These are phyloP conservation scores for Gymnopilus junonius DNA, from an alignment of 768 basidiomycete species.

Conservation along the genomic window DNA sequence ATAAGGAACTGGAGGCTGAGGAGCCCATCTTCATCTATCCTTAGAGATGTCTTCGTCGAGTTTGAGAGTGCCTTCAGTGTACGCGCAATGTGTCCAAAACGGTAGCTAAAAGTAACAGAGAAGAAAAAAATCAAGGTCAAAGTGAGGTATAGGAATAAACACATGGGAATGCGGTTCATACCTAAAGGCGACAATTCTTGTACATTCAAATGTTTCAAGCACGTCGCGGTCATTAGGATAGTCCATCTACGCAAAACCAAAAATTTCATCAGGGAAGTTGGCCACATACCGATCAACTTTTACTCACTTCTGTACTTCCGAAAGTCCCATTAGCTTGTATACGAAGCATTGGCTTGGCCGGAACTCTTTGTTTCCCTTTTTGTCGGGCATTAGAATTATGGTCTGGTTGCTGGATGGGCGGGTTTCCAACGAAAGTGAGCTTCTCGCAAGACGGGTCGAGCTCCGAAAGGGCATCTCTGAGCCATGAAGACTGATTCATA, in stretches of 20 bases:
- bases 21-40: conserved; percentile 83
- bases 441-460: conserved; percentile 88
- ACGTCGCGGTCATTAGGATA: conserved; percentile 94
- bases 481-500: conserved; percentile 75
- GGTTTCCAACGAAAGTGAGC: conserved; percentile 82
- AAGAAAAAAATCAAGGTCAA: neutral
- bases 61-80: conserved; percentile 77
- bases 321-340: conserved; percentile 83
- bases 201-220: conserved; percentile 88
- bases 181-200: conserved; percentile 70
- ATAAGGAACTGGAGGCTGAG: conserved; percentile 92
- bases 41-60: conserved; percentile 86
- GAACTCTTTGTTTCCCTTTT: conserved; percentile 20
- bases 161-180: conserved; percentile 26
- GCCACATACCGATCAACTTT: no score
- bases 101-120: conserved; percentile 63
- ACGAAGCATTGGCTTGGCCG: conserved; percentile 68
- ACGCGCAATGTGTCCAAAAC: conserved; percentile 75
- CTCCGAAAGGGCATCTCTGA: conserved; percentile 90
- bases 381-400: conserved; percentile 27
- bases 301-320: conserved; percentile 78
- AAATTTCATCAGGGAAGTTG: neutral
- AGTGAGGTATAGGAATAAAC: neutral
- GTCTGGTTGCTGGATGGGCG: conserved; percentile 29
- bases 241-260: conserved; percentile 72